Base-by-base conservation (phyloP, 148 eudicot genomes). In the Fallopia convolvulus region DNA sequence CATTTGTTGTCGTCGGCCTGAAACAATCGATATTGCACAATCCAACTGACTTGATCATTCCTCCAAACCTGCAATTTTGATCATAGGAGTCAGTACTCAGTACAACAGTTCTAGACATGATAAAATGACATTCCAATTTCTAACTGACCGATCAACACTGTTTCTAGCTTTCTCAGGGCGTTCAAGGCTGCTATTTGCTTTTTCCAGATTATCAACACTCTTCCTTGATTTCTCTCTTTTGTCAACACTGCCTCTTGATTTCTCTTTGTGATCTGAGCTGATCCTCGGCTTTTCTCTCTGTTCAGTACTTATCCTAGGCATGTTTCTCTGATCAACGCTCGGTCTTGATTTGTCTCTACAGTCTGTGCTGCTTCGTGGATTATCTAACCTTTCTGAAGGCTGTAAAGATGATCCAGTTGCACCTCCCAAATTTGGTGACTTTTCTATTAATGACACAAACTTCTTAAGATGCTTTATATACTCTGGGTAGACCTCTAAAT, bases 21-120 rank as follows among this genome's bases (percentile, higher is more conserved):
- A 92, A 92, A 89, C 97, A 92, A 78, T 87, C 93, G 11, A 89
- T 90, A 86, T 92, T 89, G 91, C 97, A 90, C 75, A 92, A 82
- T 40, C 85, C 83, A 33, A 88, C 97, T 0, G 94, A 92, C 76
- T 84, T 87, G 77, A 92, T 86, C 89, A 92, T 92, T 56, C 80
- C 94, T 83, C 94, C 94, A 80, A 92, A 89, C 77, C 97, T 92
- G 93, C 85, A 76, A 83, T 21, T 65, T 44, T 68, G 77, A 42
- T 76, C 73, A 26, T 75, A 80, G 68, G 41, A 85, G 78, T 83
- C 79, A 72, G 48, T 8, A 76, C n/a, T 83, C 79, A 72, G 48
- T 8, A 76, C n/a, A 41, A 40, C 75, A 41, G 50, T 23, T 65
- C 1, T 21, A 76, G 47, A 36, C 39, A 36, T 36, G 39, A 36